These are phyloP conservation scores for Pichia cabralensis DNA, from an alignment of 805 yeast genomes.

Conservation along the genomic window DNA sequence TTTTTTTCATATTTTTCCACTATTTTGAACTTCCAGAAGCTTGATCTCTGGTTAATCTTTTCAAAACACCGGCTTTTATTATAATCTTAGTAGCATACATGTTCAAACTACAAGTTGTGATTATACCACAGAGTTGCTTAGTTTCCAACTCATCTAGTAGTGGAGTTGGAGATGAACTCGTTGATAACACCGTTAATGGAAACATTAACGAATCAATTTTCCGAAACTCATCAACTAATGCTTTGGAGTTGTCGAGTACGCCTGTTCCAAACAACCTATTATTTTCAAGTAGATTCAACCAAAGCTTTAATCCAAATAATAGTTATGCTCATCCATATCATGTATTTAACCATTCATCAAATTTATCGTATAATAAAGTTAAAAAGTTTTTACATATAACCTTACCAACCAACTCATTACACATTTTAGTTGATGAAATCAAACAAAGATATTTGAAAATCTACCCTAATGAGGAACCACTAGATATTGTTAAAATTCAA, in stretches of 20 bases:
- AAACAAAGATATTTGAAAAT: slow-evolving; percentile 45
- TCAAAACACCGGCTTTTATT: not conserved
- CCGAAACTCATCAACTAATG: too few species aligned
- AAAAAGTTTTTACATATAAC: slow-evolving; percentile 59
- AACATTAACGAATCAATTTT: too few species aligned
- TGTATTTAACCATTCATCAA: too few species aligned
- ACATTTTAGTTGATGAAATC: slow-evolving; percentile 44
- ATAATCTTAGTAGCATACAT: not conserved
- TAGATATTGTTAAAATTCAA: slow-evolving; percentile 53
- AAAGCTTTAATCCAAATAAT: not conserved
- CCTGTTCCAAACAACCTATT: too few species aligned
- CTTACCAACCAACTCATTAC: slow-evolving; percentile 34
- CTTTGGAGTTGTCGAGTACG: too few species aligned
- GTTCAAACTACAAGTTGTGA: slow-evolving; percentile 12
- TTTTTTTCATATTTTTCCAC: not conserved
- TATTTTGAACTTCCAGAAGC: not conserved
- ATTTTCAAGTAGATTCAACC: too few species aligned
- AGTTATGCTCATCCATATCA: not conserved
- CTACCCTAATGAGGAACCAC: slow-evolving; percentile 51
- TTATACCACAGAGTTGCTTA: slow-evolving; percentile 8
- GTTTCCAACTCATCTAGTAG: too few species aligned
- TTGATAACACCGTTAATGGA: not conserved
- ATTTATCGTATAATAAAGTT: slow-evolving; percentile 5
- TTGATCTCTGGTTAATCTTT: not conserved
- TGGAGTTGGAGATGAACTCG: not conserved